Conservation (phyloP, 768 basidiomycete genomes). For the Hygrocybe punicea region DNA sequence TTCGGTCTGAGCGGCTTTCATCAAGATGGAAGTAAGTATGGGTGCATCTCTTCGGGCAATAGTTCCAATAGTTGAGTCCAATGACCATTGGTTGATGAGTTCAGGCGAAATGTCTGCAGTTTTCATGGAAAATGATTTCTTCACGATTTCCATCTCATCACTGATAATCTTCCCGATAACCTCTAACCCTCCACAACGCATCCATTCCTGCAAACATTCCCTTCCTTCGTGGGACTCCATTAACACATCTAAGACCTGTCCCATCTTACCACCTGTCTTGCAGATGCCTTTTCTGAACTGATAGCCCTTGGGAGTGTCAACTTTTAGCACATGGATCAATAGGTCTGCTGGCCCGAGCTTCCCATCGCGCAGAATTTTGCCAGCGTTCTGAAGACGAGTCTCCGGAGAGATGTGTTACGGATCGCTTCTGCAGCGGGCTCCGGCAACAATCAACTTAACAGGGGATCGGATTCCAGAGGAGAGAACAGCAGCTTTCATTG, state of each 20-base stretch:
- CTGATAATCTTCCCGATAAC: not conserved
- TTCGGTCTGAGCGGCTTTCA: constrained; percentile 1
- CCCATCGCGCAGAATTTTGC: not conserved
- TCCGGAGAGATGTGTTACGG: not conserved
- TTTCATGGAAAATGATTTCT: not conserved
- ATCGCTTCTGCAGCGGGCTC: too few relatives aligned
- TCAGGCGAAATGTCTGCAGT: not conserved
- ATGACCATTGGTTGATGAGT: not conserved
- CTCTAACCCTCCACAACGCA: not conserved
- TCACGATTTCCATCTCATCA: not conserved
- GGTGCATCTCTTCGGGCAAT: not conserved
- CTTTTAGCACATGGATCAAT: not conserved
- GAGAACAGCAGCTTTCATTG: too few relatives aligned
- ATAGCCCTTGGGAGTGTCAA: not conserved
- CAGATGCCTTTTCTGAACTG: not conserved
- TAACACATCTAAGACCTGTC: not conserved
- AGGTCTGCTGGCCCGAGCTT: not conserved
- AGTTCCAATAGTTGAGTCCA: too few relatives aligned
- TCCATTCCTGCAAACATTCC: not conserved
- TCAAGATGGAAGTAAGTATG: not conserved
- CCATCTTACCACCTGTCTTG: constrained; percentile 1
- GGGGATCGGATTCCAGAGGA: too few relatives aligned
- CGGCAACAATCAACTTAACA: too few relatives aligned
- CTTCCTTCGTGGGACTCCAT: not conserved
- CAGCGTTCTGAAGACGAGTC: not conserved